Evolutionary conservation across 1,284 basidiomycete species (phyloP).

Genomic region (Schizophyllum amplum): DNA sequence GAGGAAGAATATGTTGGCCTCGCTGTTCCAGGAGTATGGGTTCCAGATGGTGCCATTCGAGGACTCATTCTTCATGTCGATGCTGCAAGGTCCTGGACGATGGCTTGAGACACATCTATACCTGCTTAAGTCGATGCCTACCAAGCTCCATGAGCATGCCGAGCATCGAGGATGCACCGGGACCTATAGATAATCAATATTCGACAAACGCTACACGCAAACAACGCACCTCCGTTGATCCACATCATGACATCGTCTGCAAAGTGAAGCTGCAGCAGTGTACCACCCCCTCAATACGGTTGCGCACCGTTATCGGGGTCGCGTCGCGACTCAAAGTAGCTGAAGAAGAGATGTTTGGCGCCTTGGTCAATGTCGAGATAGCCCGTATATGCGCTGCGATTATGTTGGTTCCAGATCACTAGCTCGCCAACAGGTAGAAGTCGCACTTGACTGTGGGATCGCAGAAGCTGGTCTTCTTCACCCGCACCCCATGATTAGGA

Average conservation of each 20-base stretch:
- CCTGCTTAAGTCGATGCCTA: constrained; percentile 12
- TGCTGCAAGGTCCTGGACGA: constrained; percentile 44
- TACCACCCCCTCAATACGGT: neutral
- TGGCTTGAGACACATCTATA: neutral
- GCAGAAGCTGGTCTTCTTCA: constrained; percentile 55
- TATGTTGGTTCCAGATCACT: constrained; percentile 1
- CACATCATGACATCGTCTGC: constrained; percentile 63
- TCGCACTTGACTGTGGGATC: constrained; percentile 54
- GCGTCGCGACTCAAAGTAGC: constrained; percentile 75
- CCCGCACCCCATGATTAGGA: constrained; percentile 44
- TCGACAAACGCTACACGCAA: constrained; percentile 9
- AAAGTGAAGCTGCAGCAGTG: neutral
- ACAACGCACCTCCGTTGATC: constrained; percentile 53
- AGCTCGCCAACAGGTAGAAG: neutral
- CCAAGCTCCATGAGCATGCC: constrained; percentile 67
- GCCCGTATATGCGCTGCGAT: constrained; percentile 46
- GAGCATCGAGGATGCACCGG: constrained; percentile 55
- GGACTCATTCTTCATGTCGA: constrained; percentile 40
- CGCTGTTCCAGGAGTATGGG: constrained; percentile 61
- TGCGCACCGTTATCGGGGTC: constrained; percentile 45
- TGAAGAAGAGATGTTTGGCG: constrained; percentile 58
- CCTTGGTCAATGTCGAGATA: constrained; percentile 53
- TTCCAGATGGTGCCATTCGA: constrained; percentile 50
- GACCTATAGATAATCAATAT: constrained; percentile 29
- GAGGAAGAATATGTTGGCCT: constrained; percentile 64